Conservation (phyloP, 306 rosid species). For the Citrullus amarus region DNA sequence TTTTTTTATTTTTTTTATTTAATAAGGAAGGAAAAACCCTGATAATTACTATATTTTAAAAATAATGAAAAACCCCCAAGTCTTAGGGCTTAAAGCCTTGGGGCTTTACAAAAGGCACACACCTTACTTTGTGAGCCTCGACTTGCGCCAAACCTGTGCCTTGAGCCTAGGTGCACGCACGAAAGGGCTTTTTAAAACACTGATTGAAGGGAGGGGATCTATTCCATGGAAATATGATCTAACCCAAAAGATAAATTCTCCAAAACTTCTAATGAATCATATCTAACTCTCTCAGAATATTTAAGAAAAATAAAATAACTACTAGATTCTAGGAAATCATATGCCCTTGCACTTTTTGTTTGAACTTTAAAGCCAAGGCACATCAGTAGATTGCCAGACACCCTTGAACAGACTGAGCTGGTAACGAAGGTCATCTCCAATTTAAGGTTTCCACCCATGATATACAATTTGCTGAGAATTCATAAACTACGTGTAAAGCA, state of each 20-base stretch:
- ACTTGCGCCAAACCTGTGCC: no score
- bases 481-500: background rate
- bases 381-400: background rate
- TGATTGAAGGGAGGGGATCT: background rate
- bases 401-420: background rate
- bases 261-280: background rate
- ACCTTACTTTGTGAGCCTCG: no score
- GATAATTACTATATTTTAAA: no score
- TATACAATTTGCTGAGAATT: background rate
- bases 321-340: background rate
- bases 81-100: no score
- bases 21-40: no score
- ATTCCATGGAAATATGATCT: background rate
- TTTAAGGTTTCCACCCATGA: background rate
- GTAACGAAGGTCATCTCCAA: background rate
- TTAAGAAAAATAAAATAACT: background rate
- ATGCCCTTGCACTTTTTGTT: background rate
- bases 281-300: background rate
- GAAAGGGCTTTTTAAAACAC: no score
- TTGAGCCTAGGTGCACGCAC: no score
- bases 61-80: no score
- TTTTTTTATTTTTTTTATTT: no score
- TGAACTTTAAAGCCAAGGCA: background rate
- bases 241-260: background rate
- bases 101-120: no score